These are phyloP conservation scores for Citrus reticulata DNA, from an alignment of 345 rosid genomes.

Conservation along the genomic window DNA sequence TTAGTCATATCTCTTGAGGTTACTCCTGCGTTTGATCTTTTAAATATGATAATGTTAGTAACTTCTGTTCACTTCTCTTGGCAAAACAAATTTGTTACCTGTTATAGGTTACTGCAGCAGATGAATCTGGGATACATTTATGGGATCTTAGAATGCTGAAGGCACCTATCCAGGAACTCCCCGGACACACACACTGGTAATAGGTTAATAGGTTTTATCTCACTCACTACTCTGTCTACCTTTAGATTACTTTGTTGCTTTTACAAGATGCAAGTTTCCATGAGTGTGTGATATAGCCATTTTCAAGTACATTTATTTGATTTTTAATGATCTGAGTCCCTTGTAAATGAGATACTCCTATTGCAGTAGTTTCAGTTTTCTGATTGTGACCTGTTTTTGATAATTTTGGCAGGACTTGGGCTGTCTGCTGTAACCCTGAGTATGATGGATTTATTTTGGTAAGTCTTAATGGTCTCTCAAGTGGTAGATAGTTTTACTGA, in stretches of 20 bases:
- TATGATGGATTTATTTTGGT: slow-evolving; percentile 81
- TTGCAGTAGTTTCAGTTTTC: slow-evolving; percentile 8
- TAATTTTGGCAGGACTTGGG: slow-evolving; percentile 76
- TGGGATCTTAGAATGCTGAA: slow-evolving; percentile 81
- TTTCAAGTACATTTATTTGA: slow-evolving; percentile 1
- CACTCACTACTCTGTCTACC: slow-evolving; percentile 7
- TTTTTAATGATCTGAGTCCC: not conserved
- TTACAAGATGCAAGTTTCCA: slow-evolving; percentile 5
- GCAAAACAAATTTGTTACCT: not conserved
- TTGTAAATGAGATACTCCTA: not conserved
- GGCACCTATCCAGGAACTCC: slow-evolving; percentile 61
- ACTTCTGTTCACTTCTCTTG: not conserved
- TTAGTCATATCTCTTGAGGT: not conserved
- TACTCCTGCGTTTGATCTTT: not conserved
- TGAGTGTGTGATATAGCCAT: not conserved
- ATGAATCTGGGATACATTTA: slow-evolving; percentile 67
- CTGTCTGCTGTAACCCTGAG: slow-evolving; percentile 81
- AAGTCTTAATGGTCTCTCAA: not conserved
- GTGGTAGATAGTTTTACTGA: not conserved
- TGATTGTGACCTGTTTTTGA: slow-evolving; percentile 9
- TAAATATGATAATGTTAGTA: not conserved
- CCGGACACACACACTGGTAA: slow-evolving; percentile 91
- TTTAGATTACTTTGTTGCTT: slow-evolving; percentile 1
- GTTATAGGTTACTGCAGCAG: slow-evolving; percentile 71
- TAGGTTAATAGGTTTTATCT: slow-evolving; percentile 17